Evolutionary conservation across 2,329 filamentous ascomycete genomes (phyloP), one percentile per base, ranked within the genome.

Genomic region (Trichoderma breve): DNA sequence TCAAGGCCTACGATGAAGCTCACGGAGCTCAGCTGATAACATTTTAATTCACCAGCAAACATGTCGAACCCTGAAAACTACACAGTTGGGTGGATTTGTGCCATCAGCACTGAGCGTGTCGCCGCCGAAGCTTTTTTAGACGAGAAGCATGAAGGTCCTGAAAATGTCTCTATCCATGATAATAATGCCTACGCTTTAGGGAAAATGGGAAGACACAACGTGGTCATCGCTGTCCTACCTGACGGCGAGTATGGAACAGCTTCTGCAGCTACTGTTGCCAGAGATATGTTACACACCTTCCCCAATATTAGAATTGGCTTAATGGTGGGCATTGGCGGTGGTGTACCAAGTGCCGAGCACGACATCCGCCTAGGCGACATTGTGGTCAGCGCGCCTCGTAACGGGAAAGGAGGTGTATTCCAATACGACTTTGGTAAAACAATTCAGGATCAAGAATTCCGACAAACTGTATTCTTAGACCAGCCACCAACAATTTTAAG

Each of bases 51-150:
- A 1, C n/a, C 3, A 14, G 6, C 3, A 11, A 14, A 11, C 5
- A 62, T 62, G 60, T 5, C 60, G 7, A 21, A 28, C 5, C 21
- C 21, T 26, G 32, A 28, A 11, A 2, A 6, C 5, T 85, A 84
- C 66, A 82, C 78, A 0, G 78, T 85, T 9, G 83, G 82, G 18
- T 85, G 83, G 62, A 83, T 86, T 6, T 85, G 82, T 69, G 82
- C 83, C 11, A 72, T 84, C 1, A 21, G 6, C 0, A 77, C 73
- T 0, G 83, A 85, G 66, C 77, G 75, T 55, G 77, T 81, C 61
- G 83, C 83, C 6, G 83, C 83, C 4, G 73, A 75, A 30, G 74
- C 58, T 0, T 65, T 65, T 32, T 28, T 65, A 24, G 62, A 65
- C 6, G 24, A 51, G 26, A 21, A 65, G n/a, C 62, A 65, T 6